These are phyloP conservation scores for Pleurotus tuber-regium DNA, from an alignment of 768 basidiomycete genomes.

Conservation along the genomic window DNA sequence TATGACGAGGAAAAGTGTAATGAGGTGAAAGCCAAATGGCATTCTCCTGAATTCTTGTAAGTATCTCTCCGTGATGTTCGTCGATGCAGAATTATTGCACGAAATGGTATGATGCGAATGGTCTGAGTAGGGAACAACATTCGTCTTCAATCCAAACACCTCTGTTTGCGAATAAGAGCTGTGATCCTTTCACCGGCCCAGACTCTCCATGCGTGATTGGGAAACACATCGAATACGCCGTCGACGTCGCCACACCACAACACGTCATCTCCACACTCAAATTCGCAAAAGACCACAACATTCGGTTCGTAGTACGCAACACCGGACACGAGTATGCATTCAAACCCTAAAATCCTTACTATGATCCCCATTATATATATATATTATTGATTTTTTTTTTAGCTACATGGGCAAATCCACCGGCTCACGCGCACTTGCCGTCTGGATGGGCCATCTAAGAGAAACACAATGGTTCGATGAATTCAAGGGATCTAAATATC, in stretches of 20 bases:
- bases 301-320: slow-evolving; percentile 17
- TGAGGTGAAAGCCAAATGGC: background rate
- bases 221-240: background rate
- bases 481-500: background rate
- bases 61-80: too few species aligned
- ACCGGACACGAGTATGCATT: slow-evolving; percentile 12
- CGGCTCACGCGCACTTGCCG: background rate
- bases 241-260: background rate
- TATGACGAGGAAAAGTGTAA: background rate
- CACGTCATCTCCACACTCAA: slow-evolving; percentile 9
- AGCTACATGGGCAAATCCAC: background rate
- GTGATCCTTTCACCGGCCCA: background rate
- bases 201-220: background rate
- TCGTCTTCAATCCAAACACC: background rate
- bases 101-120: background rate
- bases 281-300: slow-evolving; percentile 18
- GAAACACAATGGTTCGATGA: background rate
- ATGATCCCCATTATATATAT: too few species aligned
- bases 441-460: background rate
- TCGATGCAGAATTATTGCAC: too few species aligned
- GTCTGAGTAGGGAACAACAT: background rate
- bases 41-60: background rate
- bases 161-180: background rate
- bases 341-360: background rate
- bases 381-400: too few species aligned